Conservation (phyloP, 495 filamentous ascomycete species). For the Penicillium lagena region DNA sequence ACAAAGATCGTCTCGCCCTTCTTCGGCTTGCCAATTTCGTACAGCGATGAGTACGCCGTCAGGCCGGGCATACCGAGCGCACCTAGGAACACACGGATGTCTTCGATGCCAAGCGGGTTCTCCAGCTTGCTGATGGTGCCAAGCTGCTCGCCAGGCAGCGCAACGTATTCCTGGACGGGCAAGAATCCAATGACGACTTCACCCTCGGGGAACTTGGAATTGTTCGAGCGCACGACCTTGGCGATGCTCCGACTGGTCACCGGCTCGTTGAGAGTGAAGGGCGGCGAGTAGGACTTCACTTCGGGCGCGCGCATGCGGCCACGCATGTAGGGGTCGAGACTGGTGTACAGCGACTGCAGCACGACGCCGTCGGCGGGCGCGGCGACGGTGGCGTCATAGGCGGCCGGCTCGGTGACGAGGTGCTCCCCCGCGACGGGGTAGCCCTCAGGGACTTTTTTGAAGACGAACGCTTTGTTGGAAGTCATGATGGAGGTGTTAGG, state of each 20-base stretch:
- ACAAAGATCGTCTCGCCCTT: slow-evolving; percentile 88
- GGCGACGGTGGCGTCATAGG: slow-evolving; percentile 58
- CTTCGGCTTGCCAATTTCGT: slow-evolving; percentile 79
- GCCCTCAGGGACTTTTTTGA: slow-evolving; percentile 62
- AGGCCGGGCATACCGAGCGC: slow-evolving; percentile 83
- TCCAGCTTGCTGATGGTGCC: slow-evolving; percentile 27
- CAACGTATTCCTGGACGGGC: slow-evolving; percentile 56
- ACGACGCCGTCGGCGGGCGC: slow-evolving; percentile 66
- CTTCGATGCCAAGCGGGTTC: slow-evolving; percentile 40
- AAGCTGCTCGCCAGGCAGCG: slow-evolving; percentile 22
- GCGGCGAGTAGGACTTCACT: slow-evolving; percentile 56
- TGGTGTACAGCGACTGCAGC: slow-evolving; percentile 67
- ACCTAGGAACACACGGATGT: slow-evolving; percentile 53
- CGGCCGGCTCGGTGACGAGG: slow-evolving; percentile 58
- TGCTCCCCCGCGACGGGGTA: slow-evolving; percentile 69
- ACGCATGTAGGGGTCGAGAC: slow-evolving; percentile 86
- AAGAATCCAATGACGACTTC: slow-evolving; percentile 58
- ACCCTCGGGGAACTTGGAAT: slow-evolving; percentile 52
- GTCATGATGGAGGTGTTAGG: slow-evolving; percentile 16
- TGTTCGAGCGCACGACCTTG: slow-evolving; percentile 62
- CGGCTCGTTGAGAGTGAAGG: slow-evolving; percentile 50
- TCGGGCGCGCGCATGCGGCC: slow-evolving; percentile 51
- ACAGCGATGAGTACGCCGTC: slow-evolving; percentile 74
- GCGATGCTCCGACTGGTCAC: slow-evolving; percentile 52
- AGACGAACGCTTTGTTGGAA: slow-evolving; percentile 74